Evolutionary conservation across 495 filamentous ascomycete genomes (phyloP).

Genomic region (Glonium stellatum): DNA sequence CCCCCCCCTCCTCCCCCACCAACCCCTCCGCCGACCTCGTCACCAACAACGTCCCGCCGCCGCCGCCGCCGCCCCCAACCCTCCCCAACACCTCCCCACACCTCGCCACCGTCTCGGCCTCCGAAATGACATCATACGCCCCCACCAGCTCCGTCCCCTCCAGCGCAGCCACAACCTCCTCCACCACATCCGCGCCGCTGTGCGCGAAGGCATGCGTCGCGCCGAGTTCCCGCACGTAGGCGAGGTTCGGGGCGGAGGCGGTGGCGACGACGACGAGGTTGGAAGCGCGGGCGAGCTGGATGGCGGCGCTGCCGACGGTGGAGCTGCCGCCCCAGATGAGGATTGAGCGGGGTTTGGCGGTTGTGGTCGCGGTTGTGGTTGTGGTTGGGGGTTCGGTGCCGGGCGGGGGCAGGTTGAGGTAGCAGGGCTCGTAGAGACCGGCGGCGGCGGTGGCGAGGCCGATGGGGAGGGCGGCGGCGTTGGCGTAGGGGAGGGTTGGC

Average conservation of each 20-base stretch:
- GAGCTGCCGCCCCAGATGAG: constrained; percentile 35
- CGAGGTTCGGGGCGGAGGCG: constrained; percentile 26
- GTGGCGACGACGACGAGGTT: constrained; percentile 30
- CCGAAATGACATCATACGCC: constrained; percentile 20
- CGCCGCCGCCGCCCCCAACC: constrained; percentile 20
- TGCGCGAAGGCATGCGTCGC: constrained; percentile 31
- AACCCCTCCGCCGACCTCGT: neutral
- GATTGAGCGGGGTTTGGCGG: constrained; percentile 26
- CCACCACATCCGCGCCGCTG: constrained; percentile 28
- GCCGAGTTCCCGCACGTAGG: constrained; percentile 27
- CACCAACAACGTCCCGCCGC: constrained; percentile 12
- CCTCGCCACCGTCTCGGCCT: neutral
- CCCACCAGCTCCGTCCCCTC: constrained; percentile 2
- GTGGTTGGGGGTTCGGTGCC: constrained; percentile 17
- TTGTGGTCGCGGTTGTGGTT: constrained; percentile 19
- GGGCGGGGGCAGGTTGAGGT: constrained; percentile 32
- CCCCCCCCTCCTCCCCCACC: neutral
- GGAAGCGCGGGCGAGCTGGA: constrained; percentile 28
- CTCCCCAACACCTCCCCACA: constrained; percentile 19
- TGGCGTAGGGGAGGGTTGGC: constrained; percentile 36
- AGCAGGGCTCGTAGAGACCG: constrained; percentile 39
- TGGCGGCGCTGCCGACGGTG: constrained; percentile 27
- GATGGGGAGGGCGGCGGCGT: constrained; percentile 45
- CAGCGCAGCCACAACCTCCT: constrained; percentile 31
- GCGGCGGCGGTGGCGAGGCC: constrained; percentile 43